These are phyloP conservation scores for Scytalidium lignicola DNA, from an alignment of 2,329 filamentous ascomycete genomes.

Conservation along the genomic window DNA sequence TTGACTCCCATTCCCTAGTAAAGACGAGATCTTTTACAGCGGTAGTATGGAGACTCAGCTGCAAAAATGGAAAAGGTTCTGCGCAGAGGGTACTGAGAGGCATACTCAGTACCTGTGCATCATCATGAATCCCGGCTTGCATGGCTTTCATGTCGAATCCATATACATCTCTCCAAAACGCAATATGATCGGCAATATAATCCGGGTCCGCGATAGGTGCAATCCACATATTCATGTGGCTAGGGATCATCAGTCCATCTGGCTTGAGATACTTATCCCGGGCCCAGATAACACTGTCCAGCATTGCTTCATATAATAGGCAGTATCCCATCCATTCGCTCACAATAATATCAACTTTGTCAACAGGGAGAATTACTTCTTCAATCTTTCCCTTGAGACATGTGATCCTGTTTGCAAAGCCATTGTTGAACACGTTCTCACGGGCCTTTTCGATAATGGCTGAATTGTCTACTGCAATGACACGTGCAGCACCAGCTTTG, in stretches of 20 bases:
- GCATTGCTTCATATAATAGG: slow-evolving; percentile 91
- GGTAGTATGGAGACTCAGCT: slow-evolving; percentile 71
- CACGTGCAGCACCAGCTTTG: slow-evolving; percentile 77
- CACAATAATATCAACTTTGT: slow-evolving; percentile 87
- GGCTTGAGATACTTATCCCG: slow-evolving; percentile 79
- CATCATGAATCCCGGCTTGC: slow-evolving; percentile 75
- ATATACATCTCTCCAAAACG: slow-evolving; percentile 90
- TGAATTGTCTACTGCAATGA: slow-evolving; percentile 89
- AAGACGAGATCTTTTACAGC: slow-evolving; percentile 71
- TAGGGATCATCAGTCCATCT: slow-evolving; percentile 79
- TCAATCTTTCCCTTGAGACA: slow-evolving; percentile 84
- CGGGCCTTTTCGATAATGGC: slow-evolving; percentile 83
- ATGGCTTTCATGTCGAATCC: slow-evolving; percentile 93
- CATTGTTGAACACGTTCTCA: slow-evolving; percentile 80
- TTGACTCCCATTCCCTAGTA: slow-evolving; percentile 59
- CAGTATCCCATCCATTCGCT: slow-evolving; percentile 99
- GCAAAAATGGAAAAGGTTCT: slow-evolving; percentile 59
- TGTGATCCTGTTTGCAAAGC: slow-evolving; percentile 67
- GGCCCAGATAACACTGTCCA: slow-evolving; percentile 85
- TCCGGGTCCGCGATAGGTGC: slow-evolving; percentile 75
- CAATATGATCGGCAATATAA: slow-evolving; percentile 70
- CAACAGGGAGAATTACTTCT: slow-evolving; percentile 72
- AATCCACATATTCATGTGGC: slow-evolving; percentile 75
- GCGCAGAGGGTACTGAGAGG: slow-evolving; percentile 56
- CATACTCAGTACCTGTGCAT: slow-evolving; percentile 73